Percentiles rank a stretch among this genome's conserved stretches.
Evolutionary conservation across 75 land plant genomes (phyloP).

Genomic region (Cunninghamia lanceolata): DNA sequence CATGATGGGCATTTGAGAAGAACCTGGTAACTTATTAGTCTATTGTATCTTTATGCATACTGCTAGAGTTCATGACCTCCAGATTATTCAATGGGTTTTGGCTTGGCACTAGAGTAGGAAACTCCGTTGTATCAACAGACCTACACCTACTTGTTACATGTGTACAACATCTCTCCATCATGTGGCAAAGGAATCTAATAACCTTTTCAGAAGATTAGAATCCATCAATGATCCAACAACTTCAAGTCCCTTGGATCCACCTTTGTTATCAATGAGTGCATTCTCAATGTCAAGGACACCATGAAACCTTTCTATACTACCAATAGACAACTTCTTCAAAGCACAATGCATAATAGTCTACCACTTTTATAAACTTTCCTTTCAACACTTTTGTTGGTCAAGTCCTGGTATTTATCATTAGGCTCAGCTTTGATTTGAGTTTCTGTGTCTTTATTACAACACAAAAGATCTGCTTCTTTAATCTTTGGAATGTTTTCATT

Average conservation of each 20-base stretch:
- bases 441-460: neutral
- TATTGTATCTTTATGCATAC: neutral
- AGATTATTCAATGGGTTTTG: neutral
- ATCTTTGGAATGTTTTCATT: slow-evolving; percentile 16
- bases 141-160: neutral
- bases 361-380: neutral
- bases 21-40: too few species aligned
- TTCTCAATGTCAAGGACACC: neutral
- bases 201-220: neutral
- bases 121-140: neutral
- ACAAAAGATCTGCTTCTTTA: slow-evolving; percentile 20
- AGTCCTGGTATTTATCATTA: too few species aligned
- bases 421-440: neutral
- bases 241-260: neutral
- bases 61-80: neutral
- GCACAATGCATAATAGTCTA: neutral
- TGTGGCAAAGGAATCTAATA: neutral
- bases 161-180: neutral
- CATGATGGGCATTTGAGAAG: too few species aligned
- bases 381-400: neutral
- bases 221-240: neutral
- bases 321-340: neutral
- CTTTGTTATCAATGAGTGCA: neutral
- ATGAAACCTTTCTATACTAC: neutral
- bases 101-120: neutral